phyloP scores from a whole-genome alignment of 1,284 basidiomycete species.

The Sanghuangporus weigelae region DNA sequence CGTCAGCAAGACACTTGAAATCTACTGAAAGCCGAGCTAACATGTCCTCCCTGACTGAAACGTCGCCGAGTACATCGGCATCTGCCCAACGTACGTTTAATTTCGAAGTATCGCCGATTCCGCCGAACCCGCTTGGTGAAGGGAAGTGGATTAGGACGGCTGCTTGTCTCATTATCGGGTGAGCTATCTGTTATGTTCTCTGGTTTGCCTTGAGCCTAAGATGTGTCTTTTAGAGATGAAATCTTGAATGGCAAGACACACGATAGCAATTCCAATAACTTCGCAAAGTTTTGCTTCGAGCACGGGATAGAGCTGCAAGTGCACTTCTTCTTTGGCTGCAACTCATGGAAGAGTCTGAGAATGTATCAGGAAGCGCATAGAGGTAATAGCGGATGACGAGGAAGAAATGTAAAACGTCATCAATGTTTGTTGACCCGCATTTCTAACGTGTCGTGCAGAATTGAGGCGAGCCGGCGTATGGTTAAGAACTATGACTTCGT shows the following conservation, averaged over 20 bases:
- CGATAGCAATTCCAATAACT: constrained; percentile 83
- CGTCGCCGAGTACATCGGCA: not conserved
- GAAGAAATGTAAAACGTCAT: constrained; percentile 64
- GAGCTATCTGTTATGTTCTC: constrained; percentile 20
- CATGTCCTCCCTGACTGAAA: not conserved
- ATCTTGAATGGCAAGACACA: constrained; percentile 84
- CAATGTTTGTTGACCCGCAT: constrained; percentile 26
- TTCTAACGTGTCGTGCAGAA: constrained; percentile 35
- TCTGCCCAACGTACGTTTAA: constrained; percentile 20
- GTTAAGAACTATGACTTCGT: constrained; percentile 84
- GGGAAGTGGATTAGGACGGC: constrained; percentile 67
- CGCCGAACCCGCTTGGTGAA: constrained; percentile 60
- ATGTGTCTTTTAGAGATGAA: constrained; percentile 54
- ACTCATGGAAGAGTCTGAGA: not conserved
- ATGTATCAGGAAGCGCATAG: constrained; percentile 69
- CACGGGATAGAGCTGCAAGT: constrained; percentile 80
- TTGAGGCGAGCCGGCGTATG: constrained; percentile 82
- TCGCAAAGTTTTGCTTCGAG: constrained; percentile 85
- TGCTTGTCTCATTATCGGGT: constrained; percentile 74
- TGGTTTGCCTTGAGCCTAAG: not conserved
- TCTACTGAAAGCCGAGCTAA: not conserved
- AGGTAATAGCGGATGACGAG: constrained; percentile 90
- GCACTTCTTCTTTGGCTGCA: not conserved
- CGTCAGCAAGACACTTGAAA: not conserved
- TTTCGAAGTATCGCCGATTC: constrained; percentile 53